These are phyloP conservation scores for Clitopilus passeckerianus DNA, from an alignment of 768 basidiomycete species.

Conservation along the genomic window DNA sequence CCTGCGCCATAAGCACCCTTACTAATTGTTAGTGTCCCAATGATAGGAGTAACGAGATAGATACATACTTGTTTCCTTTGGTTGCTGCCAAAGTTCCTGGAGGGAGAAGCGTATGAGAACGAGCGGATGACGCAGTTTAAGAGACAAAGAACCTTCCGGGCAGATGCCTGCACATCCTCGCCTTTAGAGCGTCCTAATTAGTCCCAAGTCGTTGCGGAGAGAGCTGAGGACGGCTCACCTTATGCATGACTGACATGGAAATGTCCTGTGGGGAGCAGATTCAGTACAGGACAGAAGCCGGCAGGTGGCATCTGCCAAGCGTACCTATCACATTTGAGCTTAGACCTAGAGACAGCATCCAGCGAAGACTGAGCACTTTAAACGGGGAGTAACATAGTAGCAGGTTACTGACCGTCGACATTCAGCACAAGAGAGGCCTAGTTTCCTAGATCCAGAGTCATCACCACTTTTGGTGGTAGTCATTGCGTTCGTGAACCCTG, in stretches of 20 bases:
- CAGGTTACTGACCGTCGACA: constrained; percentile 35
- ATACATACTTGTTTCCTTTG: constrained; percentile 49
- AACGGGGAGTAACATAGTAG: not conserved
- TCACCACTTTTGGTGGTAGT: constrained; percentile 9
- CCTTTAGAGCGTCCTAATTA: constrained; percentile 14
- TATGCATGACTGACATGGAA: constrained; percentile 53
- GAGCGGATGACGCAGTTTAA: not conserved
- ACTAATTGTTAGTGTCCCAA: not conserved
- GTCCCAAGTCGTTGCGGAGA: not conserved
- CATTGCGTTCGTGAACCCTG: constrained; percentile 8
- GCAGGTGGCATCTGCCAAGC: not conserved
- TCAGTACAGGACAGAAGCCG: not conserved
- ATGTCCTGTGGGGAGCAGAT: constrained; percentile 24
- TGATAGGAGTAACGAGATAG: not conserved
- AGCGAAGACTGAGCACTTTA: not conserved
- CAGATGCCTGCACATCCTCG: constrained; percentile 49
- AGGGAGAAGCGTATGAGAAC: not conserved
- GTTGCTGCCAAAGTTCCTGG: constrained; percentile 45
- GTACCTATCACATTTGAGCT: constrained; percentile 50
- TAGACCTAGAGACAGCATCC: constrained; percentile 28
- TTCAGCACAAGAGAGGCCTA: constrained; percentile 46
- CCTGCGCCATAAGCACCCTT: constrained; percentile 49
- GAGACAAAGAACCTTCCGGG: constrained; percentile 34
- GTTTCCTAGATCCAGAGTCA: constrained; percentile 23
- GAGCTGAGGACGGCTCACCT: constrained; percentile 14